A percentile compares a stretch with the other conserved stretches of the same genome.
Conservation (phyloP, 352 stramenopile species). For the Thalassiosira livingstoniorum region DNA sequence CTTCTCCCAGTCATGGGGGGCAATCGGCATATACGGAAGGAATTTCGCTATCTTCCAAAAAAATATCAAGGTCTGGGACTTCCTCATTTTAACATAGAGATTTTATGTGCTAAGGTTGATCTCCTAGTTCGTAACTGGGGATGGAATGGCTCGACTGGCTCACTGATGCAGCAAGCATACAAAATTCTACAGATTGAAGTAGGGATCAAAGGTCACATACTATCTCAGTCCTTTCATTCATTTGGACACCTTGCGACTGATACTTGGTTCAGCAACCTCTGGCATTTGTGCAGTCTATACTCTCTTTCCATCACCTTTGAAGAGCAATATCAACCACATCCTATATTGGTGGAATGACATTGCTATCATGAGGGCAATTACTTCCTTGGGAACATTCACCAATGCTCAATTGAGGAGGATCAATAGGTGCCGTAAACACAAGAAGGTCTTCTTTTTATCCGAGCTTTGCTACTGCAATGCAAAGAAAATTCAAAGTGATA, state of each 20-base stretch:
- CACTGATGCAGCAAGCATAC: neutral
- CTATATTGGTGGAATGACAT: too few relatives aligned
- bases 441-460: too few relatives aligned
- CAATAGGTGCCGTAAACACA: too few relatives aligned
- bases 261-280: too few relatives aligned
- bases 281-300: too few relatives aligned
- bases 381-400: too few relatives aligned
- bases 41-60: slow-evolving; percentile 8
- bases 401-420: too few relatives aligned
- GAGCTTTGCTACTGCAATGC: too few relatives aligned
- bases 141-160: neutral
- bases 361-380: too few relatives aligned
- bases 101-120: slow-evolving; percentile 2
- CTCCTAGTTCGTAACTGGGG: slow-evolving; percentile 8
- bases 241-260: neutral
- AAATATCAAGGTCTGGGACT: slow-evolving; percentile 38
- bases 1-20: neutral
- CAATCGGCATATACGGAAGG: slow-evolving; percentile 30
- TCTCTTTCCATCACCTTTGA: too few relatives aligned
- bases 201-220: neutral
- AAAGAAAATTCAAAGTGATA: too few relatives aligned
- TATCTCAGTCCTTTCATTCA: neutral
- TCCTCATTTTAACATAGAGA: slow-evolving; percentile 21
- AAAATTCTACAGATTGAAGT: slow-evolving; percentile 17
- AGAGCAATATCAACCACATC: too few relatives aligned